Conservation (phyloP, 2,329 filamentous ascomycete genomes). For the Dactylellina haptotyla region DNA sequence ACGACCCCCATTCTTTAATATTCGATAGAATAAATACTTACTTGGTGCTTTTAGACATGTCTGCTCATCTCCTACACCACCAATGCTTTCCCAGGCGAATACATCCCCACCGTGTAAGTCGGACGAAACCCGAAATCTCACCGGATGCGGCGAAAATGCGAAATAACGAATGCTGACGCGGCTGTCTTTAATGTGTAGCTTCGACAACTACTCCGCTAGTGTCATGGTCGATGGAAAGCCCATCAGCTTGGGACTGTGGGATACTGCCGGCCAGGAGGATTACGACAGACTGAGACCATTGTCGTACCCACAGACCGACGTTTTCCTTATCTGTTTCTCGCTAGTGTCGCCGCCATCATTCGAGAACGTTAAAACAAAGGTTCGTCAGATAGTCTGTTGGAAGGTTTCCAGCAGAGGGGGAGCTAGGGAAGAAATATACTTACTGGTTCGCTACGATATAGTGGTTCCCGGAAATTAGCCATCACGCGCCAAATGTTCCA, state of each 20-base stretch:
- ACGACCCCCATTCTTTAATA: conserved; percentile 51
- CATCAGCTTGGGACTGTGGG: conserved; percentile 98
- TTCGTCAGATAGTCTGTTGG: conserved; percentile 63
- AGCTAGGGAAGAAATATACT: not conserved
- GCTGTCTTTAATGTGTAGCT: conserved; percentile 52
- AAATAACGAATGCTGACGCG: conserved; percentile 10
- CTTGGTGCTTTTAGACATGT: conserved; percentile 76
- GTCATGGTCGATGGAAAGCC: conserved; percentile 99
- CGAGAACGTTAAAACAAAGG: conserved; percentile 99
- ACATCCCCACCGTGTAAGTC: conserved; percentile 95
- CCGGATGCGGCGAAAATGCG: not conserved
- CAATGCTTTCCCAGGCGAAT: conserved; percentile 99
- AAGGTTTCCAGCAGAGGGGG: too few relatives aligned
- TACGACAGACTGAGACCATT: conserved; percentile 99
- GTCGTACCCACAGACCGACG: conserved; percentile 98
- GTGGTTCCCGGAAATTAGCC: conserved; percentile 99
- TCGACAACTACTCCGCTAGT: conserved; percentile 92
- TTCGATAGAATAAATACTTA: conserved; percentile 59
- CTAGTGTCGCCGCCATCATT: conserved; percentile 98
- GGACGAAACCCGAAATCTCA: conserved; percentile 3
- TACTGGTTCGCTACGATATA: conserved; percentile 67
- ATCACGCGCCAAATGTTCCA: conserved; percentile 98
- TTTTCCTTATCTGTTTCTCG: conserved; percentile 99
- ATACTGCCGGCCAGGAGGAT: conserved; percentile 99
- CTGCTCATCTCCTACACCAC: conserved; percentile 99